Base-by-base conservation (phyloP, 208 protist genomes). In the Phytomonas francai region DNA sequence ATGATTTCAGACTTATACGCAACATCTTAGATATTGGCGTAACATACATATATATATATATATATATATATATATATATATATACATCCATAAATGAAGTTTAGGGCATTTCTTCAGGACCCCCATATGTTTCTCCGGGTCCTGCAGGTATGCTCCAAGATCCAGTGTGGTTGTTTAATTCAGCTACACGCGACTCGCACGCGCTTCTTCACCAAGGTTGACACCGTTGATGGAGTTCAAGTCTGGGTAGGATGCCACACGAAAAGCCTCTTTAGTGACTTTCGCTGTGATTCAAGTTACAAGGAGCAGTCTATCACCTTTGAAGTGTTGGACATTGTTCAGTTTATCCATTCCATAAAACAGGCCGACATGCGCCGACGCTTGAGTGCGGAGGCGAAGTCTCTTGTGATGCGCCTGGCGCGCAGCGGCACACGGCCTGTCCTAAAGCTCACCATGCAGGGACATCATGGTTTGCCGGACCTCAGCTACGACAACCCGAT, bases 401-500 rank as follows among this genome's bases (percentile, higher is more conserved):
- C 69, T 51, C 73, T 83, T 22, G 71, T 85, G 34, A 65, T 94
- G 36, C 85, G 86, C 14, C 74, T 94, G n/a, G 76, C 79, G 1
- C 74, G 73, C 11, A 74, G 68, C 7, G 77, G 75, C 0, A 58
- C 65, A 31, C 69, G 59, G 22, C 76, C 76, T 25, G 34, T 80
- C 60, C 68, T 71, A 63, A 68, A 70, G 54, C 66, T 76, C 22
- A 65, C 71, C 45, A 80, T 80, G 76, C 77, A 81, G 16, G 82
- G 80, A 29, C 73, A 67, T 19, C 16, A 72, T 0, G 76, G 79
- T 1, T 74, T 81, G 42, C 78, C 82, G 2, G 79, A 88, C 63
- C 67, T 90, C 49, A 85, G 83, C 45, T 89, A 90, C 67, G 85
- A 92, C 59, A 83, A 93, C n/a, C 85, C 85, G 11, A 72, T 95